Conservation (phyloP, 129 eudicot genomes). For the Flaveria linearis region DNA sequence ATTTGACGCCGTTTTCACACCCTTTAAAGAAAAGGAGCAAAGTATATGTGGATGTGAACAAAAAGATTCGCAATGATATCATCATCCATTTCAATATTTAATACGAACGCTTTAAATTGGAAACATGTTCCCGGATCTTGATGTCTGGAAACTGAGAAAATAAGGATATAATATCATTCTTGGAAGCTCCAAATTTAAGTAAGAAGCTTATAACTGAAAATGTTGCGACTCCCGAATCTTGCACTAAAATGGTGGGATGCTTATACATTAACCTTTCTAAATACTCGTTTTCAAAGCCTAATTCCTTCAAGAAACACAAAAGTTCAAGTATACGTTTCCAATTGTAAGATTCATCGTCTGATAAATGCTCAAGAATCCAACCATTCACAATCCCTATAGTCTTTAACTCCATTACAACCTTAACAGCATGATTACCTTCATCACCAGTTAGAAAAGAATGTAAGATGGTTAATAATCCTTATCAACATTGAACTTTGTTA, state of each 20-base stretch:
- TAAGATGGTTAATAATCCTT: too few relatives aligned
- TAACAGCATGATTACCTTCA: slow-evolving; percentile 27
- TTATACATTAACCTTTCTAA: slow-evolving; percentile 38
- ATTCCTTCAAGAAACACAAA: slow-evolving; percentile 39
- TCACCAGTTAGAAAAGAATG: slow-evolving; percentile 44
- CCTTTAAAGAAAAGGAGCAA: slow-evolving; percentile 59
- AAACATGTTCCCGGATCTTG: slow-evolving; percentile 35
- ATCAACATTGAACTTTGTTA: too few relatives aligned
- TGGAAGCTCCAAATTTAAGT: slow-evolving; percentile 61
- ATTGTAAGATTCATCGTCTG: slow-evolving; percentile 44
- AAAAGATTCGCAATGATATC: slow-evolving; percentile 51
- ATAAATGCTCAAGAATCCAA: slow-evolving; percentile 61
- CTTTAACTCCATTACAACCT: slow-evolving; percentile 47
- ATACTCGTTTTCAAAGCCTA: slow-evolving; percentile 49
- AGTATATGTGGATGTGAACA: slow-evolving; percentile 48
- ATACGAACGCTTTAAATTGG: slow-evolving; percentile 51
- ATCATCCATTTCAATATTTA: slow-evolving; percentile 55
- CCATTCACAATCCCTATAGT: slow-evolving; percentile 36
- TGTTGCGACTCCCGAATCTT: slow-evolving; percentile 50
- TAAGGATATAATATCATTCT: slow-evolving; percentile 40
- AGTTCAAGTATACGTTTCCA: slow-evolving; percentile 62
- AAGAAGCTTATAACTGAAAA: slow-evolving; percentile 46
- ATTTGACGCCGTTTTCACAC: slow-evolving; percentile 38
- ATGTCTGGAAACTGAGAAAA: slow-evolving; percentile 50
- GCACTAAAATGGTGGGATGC: slow-evolving; percentile 57